Evolutionary conservation across 2,329 filamentous ascomycete species (phyloP).

Genomic region (Ceratocystis eucalypticola): DNA sequence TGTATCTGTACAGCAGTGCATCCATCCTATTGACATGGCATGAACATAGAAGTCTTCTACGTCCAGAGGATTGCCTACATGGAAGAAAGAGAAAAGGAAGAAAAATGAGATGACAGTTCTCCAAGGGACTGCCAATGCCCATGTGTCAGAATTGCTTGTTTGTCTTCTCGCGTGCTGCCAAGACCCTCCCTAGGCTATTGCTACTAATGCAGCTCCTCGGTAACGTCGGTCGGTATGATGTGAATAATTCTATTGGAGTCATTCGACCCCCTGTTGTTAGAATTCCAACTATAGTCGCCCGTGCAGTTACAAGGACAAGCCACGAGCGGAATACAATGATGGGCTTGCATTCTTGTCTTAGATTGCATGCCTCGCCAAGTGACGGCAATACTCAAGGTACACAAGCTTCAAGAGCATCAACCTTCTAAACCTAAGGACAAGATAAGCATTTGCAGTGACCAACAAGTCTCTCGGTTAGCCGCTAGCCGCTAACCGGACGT

Average conservation of each 20-base stretch:
- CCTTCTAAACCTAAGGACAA: background rate
- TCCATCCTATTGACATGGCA: background rate
- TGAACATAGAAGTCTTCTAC: background rate
- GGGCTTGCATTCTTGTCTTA: background rate
- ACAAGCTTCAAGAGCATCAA: background rate
- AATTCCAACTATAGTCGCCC: background rate
- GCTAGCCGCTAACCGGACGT: background rate
- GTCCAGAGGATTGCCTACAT: background rate
- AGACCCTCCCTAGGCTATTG: background rate
- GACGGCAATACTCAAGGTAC: background rate
- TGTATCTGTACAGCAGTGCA: background rate
- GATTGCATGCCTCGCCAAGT: background rate
- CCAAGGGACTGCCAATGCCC: background rate
- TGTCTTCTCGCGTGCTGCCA: background rate
- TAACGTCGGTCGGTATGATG: background rate
- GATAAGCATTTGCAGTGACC: background rate
- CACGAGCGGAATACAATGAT: background rate
- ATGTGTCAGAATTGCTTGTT: background rate
- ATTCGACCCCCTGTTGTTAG: background rate
- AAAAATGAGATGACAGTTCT: conserved; percentile 3
- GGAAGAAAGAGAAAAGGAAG: background rate
- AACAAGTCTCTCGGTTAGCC: background rate
- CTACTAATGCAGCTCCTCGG: background rate
- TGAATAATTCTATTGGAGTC: background rate
- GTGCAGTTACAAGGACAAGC: background rate